These are phyloP conservation scores for Rutstroemia sp. DNA, from an alignment of 2,329 filamentous ascomycete genomes.

Conservation along the genomic window DNA sequence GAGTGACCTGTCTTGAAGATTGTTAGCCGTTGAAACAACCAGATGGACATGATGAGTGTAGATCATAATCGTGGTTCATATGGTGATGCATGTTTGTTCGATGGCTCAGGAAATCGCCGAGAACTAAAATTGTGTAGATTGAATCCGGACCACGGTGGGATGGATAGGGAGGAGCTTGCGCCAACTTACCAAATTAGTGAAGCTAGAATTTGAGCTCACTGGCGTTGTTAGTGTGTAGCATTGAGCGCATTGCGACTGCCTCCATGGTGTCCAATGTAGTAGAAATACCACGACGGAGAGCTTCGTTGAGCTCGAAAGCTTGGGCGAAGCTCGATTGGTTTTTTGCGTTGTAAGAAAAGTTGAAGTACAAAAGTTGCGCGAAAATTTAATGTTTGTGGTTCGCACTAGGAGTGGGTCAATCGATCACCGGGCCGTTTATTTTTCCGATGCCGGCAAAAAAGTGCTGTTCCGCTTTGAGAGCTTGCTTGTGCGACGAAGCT, in stretches of 20 bases:
- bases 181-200: slow-evolving; percentile 14
- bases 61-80: slow-evolving; percentile 45
- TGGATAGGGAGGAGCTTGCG: slow-evolving; percentile 11
- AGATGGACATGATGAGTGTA: slow-evolving; percentile 8
- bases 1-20: background rate
- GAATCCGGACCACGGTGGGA: slow-evolving; percentile 1
- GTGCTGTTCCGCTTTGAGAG: background rate
- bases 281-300: background rate
- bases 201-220: background rate
- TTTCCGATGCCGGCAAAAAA: background rate
- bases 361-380: background rate
- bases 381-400: background rate
- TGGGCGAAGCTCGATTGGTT: too few species aligned
- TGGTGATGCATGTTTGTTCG: slow-evolving; percentile 65
- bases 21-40: slow-evolving; percentile 17
- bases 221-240: background rate
- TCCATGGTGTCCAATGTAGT: background rate
- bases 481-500: background rate
- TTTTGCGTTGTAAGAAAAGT: background rate
- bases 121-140: slow-evolving; percentile 18
- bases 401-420: background rate
- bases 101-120: slow-evolving; percentile 32
- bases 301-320: too few species aligned
- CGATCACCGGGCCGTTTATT: background rate
- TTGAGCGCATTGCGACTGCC: background rate